Evolutionary conservation across 78 protist species (phyloP).

Genomic region (Pigoraptor vietnamica): DNA sequence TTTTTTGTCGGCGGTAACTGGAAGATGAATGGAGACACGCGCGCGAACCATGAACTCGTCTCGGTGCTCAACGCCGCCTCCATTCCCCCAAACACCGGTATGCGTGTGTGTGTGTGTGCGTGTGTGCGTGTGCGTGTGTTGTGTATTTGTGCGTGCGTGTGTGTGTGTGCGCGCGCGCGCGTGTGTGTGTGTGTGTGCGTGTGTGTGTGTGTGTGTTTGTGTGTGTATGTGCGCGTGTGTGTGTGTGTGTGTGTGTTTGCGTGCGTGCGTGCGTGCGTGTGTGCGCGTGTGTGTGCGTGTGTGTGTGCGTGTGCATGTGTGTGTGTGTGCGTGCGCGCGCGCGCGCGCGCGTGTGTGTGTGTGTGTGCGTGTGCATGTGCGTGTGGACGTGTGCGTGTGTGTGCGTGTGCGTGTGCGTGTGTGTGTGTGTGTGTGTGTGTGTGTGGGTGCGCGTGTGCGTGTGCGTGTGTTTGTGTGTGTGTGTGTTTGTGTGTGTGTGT

Average conservation of each 20-base stretch:
- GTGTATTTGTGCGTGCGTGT: neutral
- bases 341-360: neutral
- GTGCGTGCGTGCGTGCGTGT: neutral
- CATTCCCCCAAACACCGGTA: neutral
- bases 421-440: too few species aligned
- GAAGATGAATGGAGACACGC: conserved; percentile 38
- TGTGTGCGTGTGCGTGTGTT: neutral
- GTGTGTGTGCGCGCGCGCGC: neutral
- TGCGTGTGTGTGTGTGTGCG: neutral
- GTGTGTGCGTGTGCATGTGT: too few species aligned
- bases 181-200: neutral
- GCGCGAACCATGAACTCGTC: neutral
- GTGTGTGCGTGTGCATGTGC: neutral
- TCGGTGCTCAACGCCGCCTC: neutral
- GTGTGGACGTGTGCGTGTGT: too few species aligned
- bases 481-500: too few species aligned
- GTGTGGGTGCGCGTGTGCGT: too few species aligned
- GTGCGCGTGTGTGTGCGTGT: neutral
- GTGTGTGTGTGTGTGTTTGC: too few species aligned
- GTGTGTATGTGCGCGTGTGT: too few species aligned
- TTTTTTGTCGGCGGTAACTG: conserved; percentile 72
- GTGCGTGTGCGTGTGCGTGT: neutral
- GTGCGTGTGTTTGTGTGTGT: too few species aligned
- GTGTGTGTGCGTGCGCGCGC: too few species aligned
- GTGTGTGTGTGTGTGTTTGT: too few species aligned